Conservation (phyloP, 805 yeast genomes). For the Saccharomyces kudriavzevii region DNA sequence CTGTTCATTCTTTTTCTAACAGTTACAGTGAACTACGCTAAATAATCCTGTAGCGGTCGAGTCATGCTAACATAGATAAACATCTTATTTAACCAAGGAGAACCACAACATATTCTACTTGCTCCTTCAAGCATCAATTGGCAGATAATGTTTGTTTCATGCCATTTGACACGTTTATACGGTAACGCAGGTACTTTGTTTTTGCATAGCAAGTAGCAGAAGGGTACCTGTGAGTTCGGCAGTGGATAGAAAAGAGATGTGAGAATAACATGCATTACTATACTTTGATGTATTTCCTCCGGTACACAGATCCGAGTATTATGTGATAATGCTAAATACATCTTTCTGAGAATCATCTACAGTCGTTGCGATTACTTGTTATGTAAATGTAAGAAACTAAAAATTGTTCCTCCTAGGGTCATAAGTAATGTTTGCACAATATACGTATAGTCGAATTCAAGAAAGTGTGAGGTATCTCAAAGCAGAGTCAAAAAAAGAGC, state of each 20-base stretch:
- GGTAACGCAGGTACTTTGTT: too few relatives aligned
- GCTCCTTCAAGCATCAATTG: too few relatives aligned
- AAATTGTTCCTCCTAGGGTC: not conserved
- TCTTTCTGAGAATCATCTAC: not conserved
- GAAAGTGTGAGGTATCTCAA: not conserved
- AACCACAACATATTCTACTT: too few relatives aligned
- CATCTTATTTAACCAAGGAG: too few relatives aligned
- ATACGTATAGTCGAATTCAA: not conserved
- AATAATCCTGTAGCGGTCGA: not conserved
- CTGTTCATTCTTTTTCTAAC: not conserved
- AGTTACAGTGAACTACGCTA: not conserved
- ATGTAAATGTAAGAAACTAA: not conserved
- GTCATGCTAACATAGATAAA: not conserved
- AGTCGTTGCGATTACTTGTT: not conserved
- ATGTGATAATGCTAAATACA: not conserved
- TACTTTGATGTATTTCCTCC: not conserved
- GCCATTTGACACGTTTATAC: not conserved
- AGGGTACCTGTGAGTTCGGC: not conserved
- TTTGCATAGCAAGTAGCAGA: not conserved
- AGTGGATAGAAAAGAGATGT: not conserved
- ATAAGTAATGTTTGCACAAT: not conserved
- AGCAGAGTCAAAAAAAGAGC: not conserved
- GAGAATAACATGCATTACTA: not conserved
- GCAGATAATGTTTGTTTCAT: not conserved
- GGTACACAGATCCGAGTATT: not conserved